These are phyloP conservation scores for Podila clonocystis DNA, from an alignment of 192 early-diverging fungal species.

Conservation along the genomic window DNA sequence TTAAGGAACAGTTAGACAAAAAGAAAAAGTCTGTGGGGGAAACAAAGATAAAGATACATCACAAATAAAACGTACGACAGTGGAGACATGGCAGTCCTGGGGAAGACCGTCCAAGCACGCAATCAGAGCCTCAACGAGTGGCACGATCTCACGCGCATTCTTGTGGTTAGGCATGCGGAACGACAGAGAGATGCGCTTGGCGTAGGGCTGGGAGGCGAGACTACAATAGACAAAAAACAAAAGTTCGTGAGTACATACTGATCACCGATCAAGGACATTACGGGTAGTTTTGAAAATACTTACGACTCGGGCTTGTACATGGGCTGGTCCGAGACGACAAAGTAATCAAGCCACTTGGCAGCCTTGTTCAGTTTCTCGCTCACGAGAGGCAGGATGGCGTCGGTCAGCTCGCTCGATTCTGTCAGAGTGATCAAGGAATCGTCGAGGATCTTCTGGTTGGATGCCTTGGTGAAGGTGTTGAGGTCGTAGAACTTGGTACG, in stretches of 20 bases:
- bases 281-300: not conserved
- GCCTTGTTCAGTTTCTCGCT: constrained; percentile 30
- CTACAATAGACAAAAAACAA: constrained; percentile 10
- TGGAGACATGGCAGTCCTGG: constrained; percentile 29
- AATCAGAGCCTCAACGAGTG: constrained; percentile 41
- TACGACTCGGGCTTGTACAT: constrained; percentile 32
- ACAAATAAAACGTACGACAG: constrained; percentile 21
- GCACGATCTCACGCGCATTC: constrained; percentile 25
- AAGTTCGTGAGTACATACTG: not conserved
- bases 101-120: constrained; percentile 48
- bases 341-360: constrained; percentile 45
- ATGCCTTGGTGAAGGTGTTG: constrained; percentile 39
- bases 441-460: constrained; percentile 33
- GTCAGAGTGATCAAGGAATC: constrained; percentile 33
- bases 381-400: constrained; percentile 42
- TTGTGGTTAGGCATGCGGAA: constrained; percentile 42
- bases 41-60: not conserved
- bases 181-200: constrained; percentile 46
- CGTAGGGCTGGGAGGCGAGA: constrained; percentile 23
- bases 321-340: constrained; percentile 50
- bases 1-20: too few relatives aligned
- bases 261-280: too few relatives aligned
- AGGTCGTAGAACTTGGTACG: constrained; percentile 42
- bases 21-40: not conserved
- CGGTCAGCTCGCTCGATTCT: constrained; percentile 42